Evolutionary conservation across 108 stramenopile genomes (phyloP), one percentile per base, ranked within the genome.

Genomic region (Nitzschia sp.): DNA sequence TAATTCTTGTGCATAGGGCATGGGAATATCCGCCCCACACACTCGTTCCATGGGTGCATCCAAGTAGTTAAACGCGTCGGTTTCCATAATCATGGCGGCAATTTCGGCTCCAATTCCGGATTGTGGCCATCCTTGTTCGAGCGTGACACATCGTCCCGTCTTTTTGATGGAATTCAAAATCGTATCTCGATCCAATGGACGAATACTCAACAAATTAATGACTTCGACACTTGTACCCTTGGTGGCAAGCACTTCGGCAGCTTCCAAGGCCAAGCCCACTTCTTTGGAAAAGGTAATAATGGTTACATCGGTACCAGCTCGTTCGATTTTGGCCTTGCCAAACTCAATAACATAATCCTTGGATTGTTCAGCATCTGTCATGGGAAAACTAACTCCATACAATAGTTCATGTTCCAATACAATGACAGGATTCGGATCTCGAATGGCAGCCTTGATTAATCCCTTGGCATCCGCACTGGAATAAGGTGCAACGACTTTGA

Each of bases 81-180:
- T 85, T 83, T 98, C 98, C 86, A 95, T 93, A 65, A 98, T 71
- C 70, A 96, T 85, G 68, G 96, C 97, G 38, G 94, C 90, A 83
- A 99, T 98, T 71, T 99, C 98, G 8, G 97, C 91, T 31, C 96
- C 95, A 59, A 99, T 87, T 54, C 98, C 99, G 66, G 93, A 94
- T 81, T 99, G 99, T 38, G 96, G 96, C 95, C 95, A 97, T 49
- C 99, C 99, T 63, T 97, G 97, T 82, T 99, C 99, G 47, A 99
- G 78, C 17, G 96, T 85, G 26, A 99, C 92, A 38, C 97, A 78
- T 46, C 96, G 87, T 66, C 91, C 91, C 29, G 99, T 99, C 90
- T 98, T 99, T 79, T 95, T 95, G 66, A 91, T 96, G 21, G 91
- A 92, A 35, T 83, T 71, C 59, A 98, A 88, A 74, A 99, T 95